Evolutionary conservation across 306 rosid genomes (phyloP), one percentile per base, ranked within the genome.

Genomic region (Crataegus laevigata): DNA sequence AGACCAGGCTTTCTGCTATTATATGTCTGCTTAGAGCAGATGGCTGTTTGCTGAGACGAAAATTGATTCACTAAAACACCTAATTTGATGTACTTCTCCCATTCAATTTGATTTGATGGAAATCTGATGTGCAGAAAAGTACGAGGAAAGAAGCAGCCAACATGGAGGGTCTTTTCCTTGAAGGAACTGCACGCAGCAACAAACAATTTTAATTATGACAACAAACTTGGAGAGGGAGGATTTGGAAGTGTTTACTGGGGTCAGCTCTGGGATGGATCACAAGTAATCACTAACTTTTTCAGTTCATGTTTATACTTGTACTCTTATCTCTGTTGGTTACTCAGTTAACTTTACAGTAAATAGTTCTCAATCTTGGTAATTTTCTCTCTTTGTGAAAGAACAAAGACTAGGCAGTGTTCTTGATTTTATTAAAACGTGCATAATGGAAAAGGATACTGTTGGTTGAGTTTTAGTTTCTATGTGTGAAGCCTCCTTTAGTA

Each of bases 191-290:
- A 89, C 68, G 86, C 97, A 1, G 99, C 99, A 17, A 94, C 99
- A 66, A 94, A 94, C 84, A 94, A 90, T 79, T 94, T 94, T 77
- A 94, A 94, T 83, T 94, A 92, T 64, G 99, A 94, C 75, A 94
- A 94, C 89, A 94, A 94, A 81, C 96, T 94, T n/a, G 99, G 99
- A 26, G 99, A 94, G 87, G 99, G 99, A 11, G 97, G 96, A 52
- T 94, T 92, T 68, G 99, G 99, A 66, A 94, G 99, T 75, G 97
- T 94, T 25, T 94, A 94, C 80, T 92, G 99, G 99, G 99, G 99
- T 68, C 99, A 94, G 90, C 99, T 94, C 30, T 92, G 97, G 97
- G 99, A 94, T 84, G 99, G 99, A 85, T 90, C 99, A 3, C 99
- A 94, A 81, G 99, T 94, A 84, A 66, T 63, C 74, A 61, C 47